Evolutionary conservation across 495 filamentous ascomycete genomes (phyloP).

Genomic region (Tirmania nivea): DNA sequence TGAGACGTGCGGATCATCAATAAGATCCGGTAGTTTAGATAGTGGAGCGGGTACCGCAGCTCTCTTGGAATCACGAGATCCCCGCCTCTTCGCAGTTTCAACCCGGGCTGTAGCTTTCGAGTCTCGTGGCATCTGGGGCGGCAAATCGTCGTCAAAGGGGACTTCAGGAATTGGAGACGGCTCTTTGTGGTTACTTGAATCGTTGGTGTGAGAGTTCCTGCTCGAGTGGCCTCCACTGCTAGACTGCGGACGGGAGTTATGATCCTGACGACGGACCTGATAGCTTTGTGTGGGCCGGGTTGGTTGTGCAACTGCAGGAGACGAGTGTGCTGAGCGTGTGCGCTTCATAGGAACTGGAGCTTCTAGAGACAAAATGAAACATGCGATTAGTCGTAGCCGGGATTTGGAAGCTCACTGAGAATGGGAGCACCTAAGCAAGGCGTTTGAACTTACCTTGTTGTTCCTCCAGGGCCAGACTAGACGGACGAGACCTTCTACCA

Average conservation of each 20-base stretch:
- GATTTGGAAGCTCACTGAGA: too few species aligned
- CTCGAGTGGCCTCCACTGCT: background rate
- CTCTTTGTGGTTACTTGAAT: background rate
- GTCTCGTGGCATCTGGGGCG: background rate
- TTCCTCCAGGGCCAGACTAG: constrained; percentile 17
- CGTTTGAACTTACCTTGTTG: background rate
- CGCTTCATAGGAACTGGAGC: constrained; percentile 1
- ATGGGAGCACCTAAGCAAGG: constrained; percentile 6
- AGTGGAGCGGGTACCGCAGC: background rate
- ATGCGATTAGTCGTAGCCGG: too few species aligned
- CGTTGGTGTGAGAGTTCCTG: background rate
- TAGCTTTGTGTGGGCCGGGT: constrained; percentile 9
- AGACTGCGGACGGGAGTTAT: background rate
- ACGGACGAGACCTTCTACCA: constrained; percentile 18
- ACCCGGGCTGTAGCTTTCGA: background rate
- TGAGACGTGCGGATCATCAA: constrained; percentile 1
- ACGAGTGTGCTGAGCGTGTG: constrained; percentile 4
- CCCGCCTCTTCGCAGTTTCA: background rate
- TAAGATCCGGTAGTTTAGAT: background rate
- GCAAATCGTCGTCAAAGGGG: background rate
- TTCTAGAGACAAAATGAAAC: background rate
- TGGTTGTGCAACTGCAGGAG: constrained; percentile 12
- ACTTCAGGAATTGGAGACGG: background rate
- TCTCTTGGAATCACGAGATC: background rate
- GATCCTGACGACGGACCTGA: background rate